Evolutionary conservation across 768 basidiomycete genomes (phyloP).

Genomic region (Boletales sp.): DNA sequence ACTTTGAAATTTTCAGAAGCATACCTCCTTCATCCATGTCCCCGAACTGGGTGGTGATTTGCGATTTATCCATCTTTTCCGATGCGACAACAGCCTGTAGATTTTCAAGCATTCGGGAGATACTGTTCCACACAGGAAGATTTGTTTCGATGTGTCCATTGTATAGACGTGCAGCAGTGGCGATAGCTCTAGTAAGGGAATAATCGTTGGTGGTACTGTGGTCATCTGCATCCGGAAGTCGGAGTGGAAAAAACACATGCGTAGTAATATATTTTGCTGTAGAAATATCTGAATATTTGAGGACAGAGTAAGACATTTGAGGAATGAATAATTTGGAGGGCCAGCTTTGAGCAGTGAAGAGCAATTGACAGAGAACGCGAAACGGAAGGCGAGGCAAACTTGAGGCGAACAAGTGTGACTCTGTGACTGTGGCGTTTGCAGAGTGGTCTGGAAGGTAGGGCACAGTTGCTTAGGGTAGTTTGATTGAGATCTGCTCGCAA

Average conservation of each 20-base stretch:
- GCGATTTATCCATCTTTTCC: neutral
- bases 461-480: no score
- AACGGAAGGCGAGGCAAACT: no score
- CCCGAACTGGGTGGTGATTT: constrained; percentile 5
- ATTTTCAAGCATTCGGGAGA: constrained; percentile 26
- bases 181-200: constrained; percentile 20
- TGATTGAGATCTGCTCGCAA: no score
- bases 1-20: neutral
- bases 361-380: no score
- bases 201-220: constrained; percentile 19
- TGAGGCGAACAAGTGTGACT: no score
- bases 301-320: neutral
- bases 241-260: constrained; percentile 42
- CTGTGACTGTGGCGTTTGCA: no score
- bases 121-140: neutral
- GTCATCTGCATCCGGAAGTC: constrained; percentile 35
- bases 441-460: no score
- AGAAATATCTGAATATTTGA: neutral
- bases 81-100: constrained; percentile 9
- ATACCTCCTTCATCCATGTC: constrained; percentile 24
- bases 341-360: no score
- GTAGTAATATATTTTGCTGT: constrained; percentile 28
- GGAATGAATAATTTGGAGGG: neutral
- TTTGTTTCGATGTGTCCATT: neutral
- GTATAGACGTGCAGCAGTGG: constrained; percentile 11